Percentiles rank a stretch among this genome's conserved stretches.
Evolutionary conservation across 2,329 filamentous ascomycete species (phyloP).

Genomic region (Microcyclospora tardicrescens): DNA sequence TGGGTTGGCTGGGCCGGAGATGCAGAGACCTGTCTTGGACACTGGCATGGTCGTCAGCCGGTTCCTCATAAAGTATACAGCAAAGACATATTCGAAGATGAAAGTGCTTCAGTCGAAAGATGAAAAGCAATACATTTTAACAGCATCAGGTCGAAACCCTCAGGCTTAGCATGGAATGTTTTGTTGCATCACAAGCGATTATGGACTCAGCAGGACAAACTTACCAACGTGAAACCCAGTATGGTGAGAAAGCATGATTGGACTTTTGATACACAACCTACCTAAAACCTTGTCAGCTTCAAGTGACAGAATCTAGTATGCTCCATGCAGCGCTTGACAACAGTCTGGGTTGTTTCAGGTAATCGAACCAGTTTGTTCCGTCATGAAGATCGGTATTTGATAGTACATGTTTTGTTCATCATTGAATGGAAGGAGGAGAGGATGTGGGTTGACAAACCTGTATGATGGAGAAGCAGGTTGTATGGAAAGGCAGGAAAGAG

Average conservation of each 20-base stretch:
- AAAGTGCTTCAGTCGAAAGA: conserved; percentile 58
- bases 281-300: no score
- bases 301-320: neutral
- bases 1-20: neutral
- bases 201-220: conserved; percentile 11
- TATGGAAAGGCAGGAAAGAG: conserved; percentile 1
- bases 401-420: conserved; percentile 37
- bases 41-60: neutral
- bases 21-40: neutral
- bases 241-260: no score
- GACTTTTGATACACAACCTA: no score
- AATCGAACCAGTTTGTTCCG: conserved; percentile 37
- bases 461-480: neutral
- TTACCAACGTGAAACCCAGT: conserved; percentile 7
- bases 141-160: conserved; percentile 50
- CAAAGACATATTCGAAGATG: neutral
- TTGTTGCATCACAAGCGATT: conserved; percentile 49
- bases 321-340: neutral
- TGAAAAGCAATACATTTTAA: conserved; percentile 61
- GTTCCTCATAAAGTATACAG: neutral
- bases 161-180: conserved; percentile 70
- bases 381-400: conserved; percentile 36
- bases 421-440: conserved; percentile 13
- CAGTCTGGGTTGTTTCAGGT: conserved; percentile 23
- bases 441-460: neutral